Evolutionary conservation across 345 rosid genomes (phyloP).

Genomic region (Erysimum cheiranthoides): DNA sequence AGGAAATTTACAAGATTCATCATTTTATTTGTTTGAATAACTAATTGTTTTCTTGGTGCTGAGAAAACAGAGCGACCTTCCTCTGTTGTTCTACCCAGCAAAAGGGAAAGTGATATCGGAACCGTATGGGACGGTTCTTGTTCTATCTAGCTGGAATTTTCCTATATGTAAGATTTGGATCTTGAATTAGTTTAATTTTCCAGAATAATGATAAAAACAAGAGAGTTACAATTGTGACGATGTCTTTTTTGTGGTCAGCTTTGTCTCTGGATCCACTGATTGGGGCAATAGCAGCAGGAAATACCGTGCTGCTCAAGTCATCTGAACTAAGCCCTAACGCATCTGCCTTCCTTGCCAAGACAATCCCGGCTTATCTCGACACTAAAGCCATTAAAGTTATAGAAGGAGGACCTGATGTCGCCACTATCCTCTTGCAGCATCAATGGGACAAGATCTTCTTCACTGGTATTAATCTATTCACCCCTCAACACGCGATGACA

Average conservation of each 20-base stretch:
- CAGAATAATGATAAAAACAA: too few species aligned
- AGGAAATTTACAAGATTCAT: constrained; percentile 1
- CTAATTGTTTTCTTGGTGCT: constrained; percentile 10
- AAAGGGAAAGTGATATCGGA: constrained; percentile 67
- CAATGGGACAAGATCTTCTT: constrained; percentile 95
- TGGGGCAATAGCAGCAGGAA: constrained; percentile 95
- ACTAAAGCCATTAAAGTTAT: constrained; percentile 67
- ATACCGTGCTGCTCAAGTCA: constrained; percentile 73
- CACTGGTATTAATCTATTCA: constrained; percentile 54
- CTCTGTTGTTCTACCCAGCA: constrained; percentile 68
- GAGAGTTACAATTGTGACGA: not conserved
- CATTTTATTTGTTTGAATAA: not conserved
- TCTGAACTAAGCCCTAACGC: constrained; percentile 73
- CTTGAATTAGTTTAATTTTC: not conserved
- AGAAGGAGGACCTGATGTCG: constrained; percentile 67
- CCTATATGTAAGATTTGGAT: constrained; percentile 69
- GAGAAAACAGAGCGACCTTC: constrained; percentile 54
- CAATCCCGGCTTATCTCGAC: constrained; percentile 73
- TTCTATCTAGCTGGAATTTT: constrained; percentile 83
- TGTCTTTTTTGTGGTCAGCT: constrained; percentile 52
- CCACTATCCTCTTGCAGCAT: constrained; percentile 60
- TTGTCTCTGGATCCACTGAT: constrained; percentile 77
- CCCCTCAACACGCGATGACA: not conserved
- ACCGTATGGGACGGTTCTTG: constrained; percentile 83
- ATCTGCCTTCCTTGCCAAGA: constrained; percentile 60